phyloP scores from a whole-genome alignment of 768 basidiomycete species.

The Kwoniella dejecticola region DNA sequence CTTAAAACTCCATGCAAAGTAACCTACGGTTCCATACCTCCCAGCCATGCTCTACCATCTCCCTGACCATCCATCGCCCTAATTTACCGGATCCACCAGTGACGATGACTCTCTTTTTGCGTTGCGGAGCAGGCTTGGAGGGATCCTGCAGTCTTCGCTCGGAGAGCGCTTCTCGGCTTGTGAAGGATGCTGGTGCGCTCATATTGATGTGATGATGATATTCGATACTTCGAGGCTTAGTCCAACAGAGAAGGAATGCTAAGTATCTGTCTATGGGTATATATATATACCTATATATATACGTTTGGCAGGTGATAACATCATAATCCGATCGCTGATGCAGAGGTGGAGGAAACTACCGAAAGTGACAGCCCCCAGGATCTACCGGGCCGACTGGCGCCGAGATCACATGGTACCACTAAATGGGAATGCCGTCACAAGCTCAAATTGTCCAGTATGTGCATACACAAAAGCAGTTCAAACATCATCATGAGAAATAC shows the following conservation, averaged over 20 bases:
- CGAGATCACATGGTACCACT: slow-evolving; percentile 10
- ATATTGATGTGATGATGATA: not conserved
- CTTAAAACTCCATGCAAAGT: not conserved
- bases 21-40: slow-evolving; percentile 43
- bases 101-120: slow-evolving; percentile 42
- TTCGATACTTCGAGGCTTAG: too few relatives aligned
- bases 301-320: too few relatives aligned
- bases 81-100: slow-evolving; percentile 44
- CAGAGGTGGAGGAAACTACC: not conserved
- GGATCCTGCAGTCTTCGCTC: slow-evolving; percentile 34
- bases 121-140: slow-evolving; percentile 12
- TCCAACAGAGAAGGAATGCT: not conserved
- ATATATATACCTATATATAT: slow-evolving; percentile 1
- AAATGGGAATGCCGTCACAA: not conserved
- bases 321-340: not conserved
- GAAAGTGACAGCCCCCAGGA: not conserved
- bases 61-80: slow-evolving; percentile 46
- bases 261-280: not conserved
- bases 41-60: slow-evolving; percentile 50
- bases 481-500: slow-evolving; percentile 6
- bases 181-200: slow-evolving; percentile 30
- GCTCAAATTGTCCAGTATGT: slow-evolving; percentile 1
- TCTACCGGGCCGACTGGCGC: slow-evolving; percentile 1
- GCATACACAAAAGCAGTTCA: not conserved
- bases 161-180: slow-evolving; percentile 25